phyloP scores from a whole-genome alignment of 805 yeast species.

The Pichia ethanolica region DNA sequence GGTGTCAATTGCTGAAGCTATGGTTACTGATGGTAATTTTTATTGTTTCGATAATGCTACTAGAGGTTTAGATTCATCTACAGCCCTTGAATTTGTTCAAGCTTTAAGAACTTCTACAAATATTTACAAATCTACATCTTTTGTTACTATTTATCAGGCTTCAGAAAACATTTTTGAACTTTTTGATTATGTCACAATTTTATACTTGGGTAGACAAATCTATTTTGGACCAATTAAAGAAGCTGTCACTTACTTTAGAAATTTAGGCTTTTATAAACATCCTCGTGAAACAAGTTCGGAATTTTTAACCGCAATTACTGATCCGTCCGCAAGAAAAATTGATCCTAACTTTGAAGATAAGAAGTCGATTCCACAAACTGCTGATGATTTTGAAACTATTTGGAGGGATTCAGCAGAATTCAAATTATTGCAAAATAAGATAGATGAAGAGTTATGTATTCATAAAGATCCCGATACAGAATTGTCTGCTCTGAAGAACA shows the following conservation, averaged over 20 bases:
- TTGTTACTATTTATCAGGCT: constrained; percentile 63
- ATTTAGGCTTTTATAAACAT: constrained; percentile 58
- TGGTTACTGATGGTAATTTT: constrained; percentile 43
- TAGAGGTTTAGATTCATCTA: constrained; percentile 63
- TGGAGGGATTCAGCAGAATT: constrained; percentile 55
- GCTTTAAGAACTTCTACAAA: constrained; percentile 55
- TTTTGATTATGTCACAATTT: constrained; percentile 52
- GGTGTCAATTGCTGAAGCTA: constrained; percentile 61
- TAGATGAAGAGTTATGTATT: constrained; percentile 29
- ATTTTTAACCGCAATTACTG: constrained; percentile 61
- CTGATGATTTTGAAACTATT: constrained; percentile 50
- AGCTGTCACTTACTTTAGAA: constrained; percentile 47
- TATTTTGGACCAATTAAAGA: constrained; percentile 47
- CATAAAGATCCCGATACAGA: constrained; percentile 27
- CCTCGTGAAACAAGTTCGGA: constrained; percentile 64
- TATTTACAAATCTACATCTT: constrained; percentile 45
- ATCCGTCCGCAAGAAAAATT: constrained; percentile 49
- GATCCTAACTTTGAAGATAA: constrained; percentile 41
- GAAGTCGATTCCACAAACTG: constrained; percentile 38
- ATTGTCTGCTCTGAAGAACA: constrained; percentile 22
- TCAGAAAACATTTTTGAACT: constrained; percentile 54
- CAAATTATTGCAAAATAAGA: constrained; percentile 27
- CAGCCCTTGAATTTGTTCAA: constrained; percentile 58
- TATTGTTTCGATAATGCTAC: constrained; percentile 67
- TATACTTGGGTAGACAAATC: constrained; percentile 56